Percentiles rank a stretch among this genome's conserved stretches.
Conservation (phyloP, 768 basidiomycete species). For the Hypsizygus marmoreus region DNA sequence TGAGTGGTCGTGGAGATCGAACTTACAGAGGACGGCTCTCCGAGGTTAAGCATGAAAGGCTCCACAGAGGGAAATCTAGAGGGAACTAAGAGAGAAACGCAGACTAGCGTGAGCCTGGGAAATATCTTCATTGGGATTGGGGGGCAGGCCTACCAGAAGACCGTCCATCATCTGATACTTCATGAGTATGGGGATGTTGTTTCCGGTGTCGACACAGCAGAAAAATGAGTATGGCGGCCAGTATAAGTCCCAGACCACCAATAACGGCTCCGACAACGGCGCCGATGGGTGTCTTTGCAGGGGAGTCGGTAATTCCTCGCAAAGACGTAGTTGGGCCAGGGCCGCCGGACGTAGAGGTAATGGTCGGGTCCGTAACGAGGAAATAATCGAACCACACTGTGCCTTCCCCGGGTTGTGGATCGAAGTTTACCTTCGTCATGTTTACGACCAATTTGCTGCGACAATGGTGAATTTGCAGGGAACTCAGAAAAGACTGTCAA, state of each 20-base stretch:
- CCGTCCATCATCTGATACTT: not conserved
- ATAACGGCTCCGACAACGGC: slow-evolving; percentile 32
- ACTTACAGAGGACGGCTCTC: not conserved
- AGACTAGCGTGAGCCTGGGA: too few relatives aligned
- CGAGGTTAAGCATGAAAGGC: slow-evolving; percentile 12
- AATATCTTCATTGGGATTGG: too few relatives aligned
- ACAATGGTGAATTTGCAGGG: not conserved
- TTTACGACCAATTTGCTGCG: slow-evolving; percentile 33
- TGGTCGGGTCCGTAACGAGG: slow-evolving; percentile 26
- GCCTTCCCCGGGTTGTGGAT: slow-evolving; percentile 30
- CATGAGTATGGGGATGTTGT: slow-evolving; percentile 1
- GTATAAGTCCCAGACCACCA: slow-evolving; percentile 25
- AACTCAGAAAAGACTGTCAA: slow-evolving; percentile 1
- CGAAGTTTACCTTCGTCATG: slow-evolving; percentile 33
- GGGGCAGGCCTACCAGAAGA: not conserved
- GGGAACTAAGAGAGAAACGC: not conserved
- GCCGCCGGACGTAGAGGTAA: slow-evolving; percentile 11
- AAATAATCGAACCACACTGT: slow-evolving; percentile 48
- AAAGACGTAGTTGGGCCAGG: slow-evolving; percentile 10
- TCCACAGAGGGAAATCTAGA: not conserved
- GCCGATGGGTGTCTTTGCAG: slow-evolving; percentile 17
- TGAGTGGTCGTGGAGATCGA: slow-evolving; percentile 4
- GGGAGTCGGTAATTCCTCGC: slow-evolving; percentile 3
- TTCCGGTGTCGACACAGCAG: slow-evolving; percentile 23
- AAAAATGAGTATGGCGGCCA: slow-evolving; percentile 15